Percentiles rank a stretch among this genome's conserved stretches.
These are phyloP conservation scores for Candolleomyces aberdarensis DNA, from an alignment of 768 basidiomycete genomes.

Conservation along the genomic window DNA sequence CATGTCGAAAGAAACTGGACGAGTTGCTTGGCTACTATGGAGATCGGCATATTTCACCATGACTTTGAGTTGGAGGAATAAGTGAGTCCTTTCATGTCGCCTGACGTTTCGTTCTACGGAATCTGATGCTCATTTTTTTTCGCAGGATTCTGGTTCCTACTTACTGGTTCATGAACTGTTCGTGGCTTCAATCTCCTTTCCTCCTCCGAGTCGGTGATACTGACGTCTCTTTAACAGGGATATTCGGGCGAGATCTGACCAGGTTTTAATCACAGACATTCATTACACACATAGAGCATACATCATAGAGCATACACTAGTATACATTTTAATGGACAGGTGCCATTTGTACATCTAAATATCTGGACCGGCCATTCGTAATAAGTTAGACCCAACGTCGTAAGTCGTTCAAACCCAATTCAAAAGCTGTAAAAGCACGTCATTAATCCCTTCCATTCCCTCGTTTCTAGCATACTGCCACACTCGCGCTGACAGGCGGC, in stretches of 20 bases:
- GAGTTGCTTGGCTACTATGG: constrained; percentile 78
- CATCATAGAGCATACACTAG: background rate
- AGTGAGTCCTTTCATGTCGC: constrained; percentile 35
- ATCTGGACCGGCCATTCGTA: too few species aligned
- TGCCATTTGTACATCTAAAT: background rate
- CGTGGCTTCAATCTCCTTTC: constrained; percentile 27
- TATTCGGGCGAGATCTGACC: constrained; percentile 71
- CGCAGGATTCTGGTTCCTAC: constrained; percentile 60
- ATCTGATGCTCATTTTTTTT: constrained; percentile 6
- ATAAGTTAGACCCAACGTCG: too few species aligned
- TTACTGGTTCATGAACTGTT: constrained; percentile 64
- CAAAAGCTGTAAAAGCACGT: too few species aligned
- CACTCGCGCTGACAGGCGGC: too few species aligned
- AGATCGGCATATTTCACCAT: constrained; percentile 78
- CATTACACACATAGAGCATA: background rate
- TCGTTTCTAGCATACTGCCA: too few species aligned
- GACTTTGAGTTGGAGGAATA: constrained; percentile 71
- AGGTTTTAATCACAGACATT: constrained; percentile 45
- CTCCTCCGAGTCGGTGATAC: background rate
- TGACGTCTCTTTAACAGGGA: constrained; percentile 41
- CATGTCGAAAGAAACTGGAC: constrained; percentile 59
- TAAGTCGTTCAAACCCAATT: too few species aligned
- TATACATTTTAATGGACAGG: background rate
- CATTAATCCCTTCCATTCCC: too few species aligned
- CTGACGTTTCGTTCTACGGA: background rate